A percentile compares a stretch with the other conserved stretches of the same genome.
These are phyloP conservation scores for Purpureocillium takamizusanense DNA, from an alignment of 2,329 filamentous ascomycete species.

Conservation along the genomic window DNA sequence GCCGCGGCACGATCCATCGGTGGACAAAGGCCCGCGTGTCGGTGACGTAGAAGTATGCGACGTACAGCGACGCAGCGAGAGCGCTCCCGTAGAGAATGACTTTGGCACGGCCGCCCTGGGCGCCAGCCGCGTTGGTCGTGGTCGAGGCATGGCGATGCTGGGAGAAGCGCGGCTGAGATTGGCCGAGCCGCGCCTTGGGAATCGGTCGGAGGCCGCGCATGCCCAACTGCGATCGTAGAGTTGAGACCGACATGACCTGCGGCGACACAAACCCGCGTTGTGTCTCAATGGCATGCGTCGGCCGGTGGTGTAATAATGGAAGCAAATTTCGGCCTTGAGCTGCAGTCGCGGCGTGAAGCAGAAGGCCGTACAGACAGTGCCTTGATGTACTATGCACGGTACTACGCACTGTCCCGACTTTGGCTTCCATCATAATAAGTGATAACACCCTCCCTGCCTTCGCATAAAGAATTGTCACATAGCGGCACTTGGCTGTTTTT, in stretches of 20 bases:
- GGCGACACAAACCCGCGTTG: slow-evolving; percentile 4
- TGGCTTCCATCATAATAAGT: no score
- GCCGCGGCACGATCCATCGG: slow-evolving; percentile 56
- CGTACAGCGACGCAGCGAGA: slow-evolving; percentile 30
- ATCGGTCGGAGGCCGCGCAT: slow-evolving; percentile 5
- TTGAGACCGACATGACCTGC: slow-evolving; percentile 7
- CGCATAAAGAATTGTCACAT: background rate
- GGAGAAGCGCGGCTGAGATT: slow-evolving; percentile 1
- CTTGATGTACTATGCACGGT: no score
- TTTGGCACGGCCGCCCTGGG: slow-evolving; percentile 22
- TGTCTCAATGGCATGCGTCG: slow-evolving; percentile 8
- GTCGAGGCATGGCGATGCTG: slow-evolving; percentile 23
- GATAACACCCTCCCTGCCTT: no score
- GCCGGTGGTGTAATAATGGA: background rate
- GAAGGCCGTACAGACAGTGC: no score
- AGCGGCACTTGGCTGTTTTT: background rate
- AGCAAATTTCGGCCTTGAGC: background rate
- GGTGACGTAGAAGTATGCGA: slow-evolving; percentile 60
- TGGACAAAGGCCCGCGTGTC: slow-evolving; percentile 66
- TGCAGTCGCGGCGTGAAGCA: no score
- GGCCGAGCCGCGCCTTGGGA: slow-evolving; percentile 2
- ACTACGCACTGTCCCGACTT: no score
- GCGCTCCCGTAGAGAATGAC: slow-evolving; percentile 29
- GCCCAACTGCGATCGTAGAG: slow-evolving; percentile 7
- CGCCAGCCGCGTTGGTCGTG: slow-evolving; percentile 16